A percentile compares a stretch with the other conserved stretches of the same genome.
phyloP scores from a whole-genome alignment of 2,329 filamentous ascomycete genomes.

The Cephalotrichum gorgonifer region DNA sequence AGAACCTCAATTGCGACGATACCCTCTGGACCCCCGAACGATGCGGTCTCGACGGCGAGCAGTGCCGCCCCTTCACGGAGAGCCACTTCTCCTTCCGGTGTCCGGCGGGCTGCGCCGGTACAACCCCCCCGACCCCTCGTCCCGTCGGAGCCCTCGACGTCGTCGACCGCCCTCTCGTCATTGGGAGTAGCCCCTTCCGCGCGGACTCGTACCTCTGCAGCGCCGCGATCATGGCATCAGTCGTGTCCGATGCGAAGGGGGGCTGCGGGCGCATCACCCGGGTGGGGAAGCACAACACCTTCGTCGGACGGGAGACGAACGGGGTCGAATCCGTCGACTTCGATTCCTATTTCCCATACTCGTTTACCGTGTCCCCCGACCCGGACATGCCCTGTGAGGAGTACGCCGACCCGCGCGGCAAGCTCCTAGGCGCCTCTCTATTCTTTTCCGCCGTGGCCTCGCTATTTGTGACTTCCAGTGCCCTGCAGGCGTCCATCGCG shows the following conservation, averaged over 20 bases:
- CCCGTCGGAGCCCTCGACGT: conserved; percentile 42
- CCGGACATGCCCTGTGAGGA: conserved; percentile 27
- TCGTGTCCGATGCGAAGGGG: conserved; percentile 53
- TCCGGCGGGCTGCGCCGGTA: conserved; percentile 44
- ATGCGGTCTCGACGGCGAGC: conserved; percentile 48
- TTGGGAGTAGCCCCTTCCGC: conserved; percentile 43
- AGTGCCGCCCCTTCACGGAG: conserved; percentile 50
- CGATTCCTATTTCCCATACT: conserved; percentile 60
- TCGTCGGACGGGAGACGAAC: conserved; percentile 36
- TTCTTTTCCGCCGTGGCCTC: conserved; percentile 54
- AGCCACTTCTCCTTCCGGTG: conserved; percentile 46
- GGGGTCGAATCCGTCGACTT: conserved; percentile 56
- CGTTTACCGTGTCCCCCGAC: conserved; percentile 52
- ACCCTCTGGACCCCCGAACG: conserved; percentile 43
- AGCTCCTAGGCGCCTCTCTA: conserved; percentile 53
- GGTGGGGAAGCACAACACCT: conserved; percentile 48
- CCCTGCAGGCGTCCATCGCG: conserved; percentile 52
- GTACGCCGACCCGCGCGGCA: conserved; percentile 37
- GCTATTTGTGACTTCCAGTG: conserved; percentile 53
- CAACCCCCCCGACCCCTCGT: conserved; percentile 39
- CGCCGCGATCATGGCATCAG: conserved; percentile 64
- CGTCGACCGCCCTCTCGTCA: conserved; percentile 32
- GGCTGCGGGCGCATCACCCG: conserved; percentile 63
- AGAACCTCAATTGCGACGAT: conserved; percentile 38
- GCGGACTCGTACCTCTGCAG: conserved; percentile 71